Evolutionary conservation across 192 early-diverging fungal species (phyloP).

Genomic region (Coemansia umbellata): DNA sequence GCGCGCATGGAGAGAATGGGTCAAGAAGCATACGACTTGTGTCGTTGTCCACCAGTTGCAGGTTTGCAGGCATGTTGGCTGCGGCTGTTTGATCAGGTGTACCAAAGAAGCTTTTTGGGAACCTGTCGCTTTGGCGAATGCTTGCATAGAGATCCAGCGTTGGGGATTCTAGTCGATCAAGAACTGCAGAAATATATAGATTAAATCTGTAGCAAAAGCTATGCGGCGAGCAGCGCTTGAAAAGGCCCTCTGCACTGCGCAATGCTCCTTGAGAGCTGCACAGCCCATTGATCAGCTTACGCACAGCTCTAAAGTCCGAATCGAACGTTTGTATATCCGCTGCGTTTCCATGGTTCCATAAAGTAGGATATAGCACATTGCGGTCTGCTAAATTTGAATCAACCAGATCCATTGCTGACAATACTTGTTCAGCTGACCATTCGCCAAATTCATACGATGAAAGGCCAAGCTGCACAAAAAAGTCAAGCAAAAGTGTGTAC

Average conservation of each 20-base stretch:
- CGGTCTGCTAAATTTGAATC: slow-evolving; percentile 5
- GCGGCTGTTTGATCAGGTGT: slow-evolving; percentile 6
- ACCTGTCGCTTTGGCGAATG: slow-evolving; percentile 22
- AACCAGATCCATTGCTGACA: slow-evolving; percentile 20
- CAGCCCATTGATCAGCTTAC: slow-evolving; percentile 6
- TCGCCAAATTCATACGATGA: slow-evolving; percentile 19
- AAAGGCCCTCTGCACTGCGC: not conserved
- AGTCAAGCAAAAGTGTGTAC: slow-evolving; percentile 18
- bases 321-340: slow-evolving; percentile 15
- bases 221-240: slow-evolving; percentile 15
- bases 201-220: slow-evolving; percentile 16
- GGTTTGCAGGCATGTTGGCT: slow-evolving; percentile 2
- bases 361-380: slow-evolving; percentile 7
- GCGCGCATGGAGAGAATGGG: slow-evolving; percentile 19
- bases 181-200: slow-evolving; percentile 14
- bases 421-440: slow-evolving; percentile 7
- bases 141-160: slow-evolving; percentile 27
- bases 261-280: not conserved
- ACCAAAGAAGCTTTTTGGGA: slow-evolving; percentile 38
- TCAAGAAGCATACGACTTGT: not conserved
- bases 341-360: slow-evolving; percentile 16
- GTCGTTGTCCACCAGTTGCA: not conserved
- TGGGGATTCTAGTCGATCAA: slow-evolving; percentile 24
- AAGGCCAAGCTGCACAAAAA: slow-evolving; percentile 33
- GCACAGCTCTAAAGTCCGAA: slow-evolving; percentile 10